phyloP scores from a whole-genome alignment of 2,329 filamentous ascomycete genomes.

The Harringtonia lauricola region DNA sequence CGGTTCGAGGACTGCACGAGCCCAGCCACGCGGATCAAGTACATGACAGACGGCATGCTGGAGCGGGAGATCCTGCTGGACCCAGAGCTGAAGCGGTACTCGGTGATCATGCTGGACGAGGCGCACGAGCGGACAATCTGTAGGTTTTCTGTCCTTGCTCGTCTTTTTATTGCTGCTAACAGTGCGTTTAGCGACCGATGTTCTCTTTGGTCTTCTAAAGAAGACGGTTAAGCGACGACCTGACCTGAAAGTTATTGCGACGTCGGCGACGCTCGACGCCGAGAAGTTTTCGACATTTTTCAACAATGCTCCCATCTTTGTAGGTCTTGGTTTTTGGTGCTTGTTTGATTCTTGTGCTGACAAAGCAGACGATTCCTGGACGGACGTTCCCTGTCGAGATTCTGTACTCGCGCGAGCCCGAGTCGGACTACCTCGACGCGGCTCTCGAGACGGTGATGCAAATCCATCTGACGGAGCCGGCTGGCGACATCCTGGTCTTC shows the following conservation, averaged over 20 bases:
- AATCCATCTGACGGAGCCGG: conserved; percentile 85
- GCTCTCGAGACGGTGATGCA: conserved; percentile 97
- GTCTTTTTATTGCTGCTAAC: background rate
- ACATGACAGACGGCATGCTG: conserved; percentile 99
- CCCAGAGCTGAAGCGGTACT: conserved; percentile 79
- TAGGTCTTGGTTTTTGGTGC: background rate
- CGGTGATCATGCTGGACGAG: conserved; percentile 96
- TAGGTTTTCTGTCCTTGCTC: background rate
- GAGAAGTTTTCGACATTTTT: conserved; percentile 98
- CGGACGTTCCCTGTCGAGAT: conserved; percentile 93
- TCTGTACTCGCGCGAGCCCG: conserved; percentile 88
- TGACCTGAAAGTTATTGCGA: conserved; percentile 91
- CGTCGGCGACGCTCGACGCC: conserved; percentile 89
- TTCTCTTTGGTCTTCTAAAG: conserved; percentile 87
- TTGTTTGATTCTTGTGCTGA: background rate
- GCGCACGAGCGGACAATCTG: conserved; percentile 89
- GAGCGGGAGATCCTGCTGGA: conserved; percentile 91
- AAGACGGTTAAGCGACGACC: conserved; percentile 78
- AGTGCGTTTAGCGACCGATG: conserved; percentile 62
- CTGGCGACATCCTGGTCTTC: conserved; percentile 92
- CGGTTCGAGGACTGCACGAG: conserved; percentile 93
- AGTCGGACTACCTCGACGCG: conserved; percentile 89
- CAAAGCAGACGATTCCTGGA: conserved; percentile 63
- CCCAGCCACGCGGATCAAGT: conserved; percentile 86
- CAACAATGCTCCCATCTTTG: conserved; percentile 85